Percentiles rank a stretch among this genome's conserved stretches.
Evolutionary conservation across 176 grass and related monocot genomes (phyloP).

Genomic region (Guadua angustifolia): DNA sequence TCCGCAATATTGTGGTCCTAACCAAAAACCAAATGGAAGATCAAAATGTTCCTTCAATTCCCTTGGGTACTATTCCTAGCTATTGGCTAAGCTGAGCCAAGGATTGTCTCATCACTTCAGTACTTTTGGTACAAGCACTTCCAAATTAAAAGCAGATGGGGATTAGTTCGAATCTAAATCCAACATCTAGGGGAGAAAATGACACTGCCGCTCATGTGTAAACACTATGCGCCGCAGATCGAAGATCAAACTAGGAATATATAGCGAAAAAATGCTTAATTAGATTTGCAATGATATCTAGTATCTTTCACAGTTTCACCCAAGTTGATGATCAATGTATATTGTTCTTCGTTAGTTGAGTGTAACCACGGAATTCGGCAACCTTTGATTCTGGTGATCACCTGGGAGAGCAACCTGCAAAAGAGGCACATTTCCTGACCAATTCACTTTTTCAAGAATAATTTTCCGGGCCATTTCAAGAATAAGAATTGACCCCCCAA

Average conservation of each 20-base stretch:
- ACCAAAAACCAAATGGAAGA: conserved; percentile 11
- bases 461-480: background rate
- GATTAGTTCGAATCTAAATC: conserved; percentile 48
- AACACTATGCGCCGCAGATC: background rate
- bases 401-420: conserved; percentile 8
- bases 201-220: background rate
- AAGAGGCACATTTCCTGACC: background rate
- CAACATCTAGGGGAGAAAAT: conserved; percentile 27
- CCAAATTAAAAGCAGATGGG: conserved; percentile 10
- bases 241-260: conserved; percentile 29
- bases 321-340: conserved; percentile 18
- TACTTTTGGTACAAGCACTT: background rate
- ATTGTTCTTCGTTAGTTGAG: background rate
- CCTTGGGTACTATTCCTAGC: background rate
- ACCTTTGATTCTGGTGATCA: conserved; percentile 4
- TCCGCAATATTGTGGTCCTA: conserved; percentile 30
- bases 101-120: conserved; percentile 28
- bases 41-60: background rate
- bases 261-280: background rate
- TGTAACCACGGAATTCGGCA: background rate
- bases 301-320: background rate
- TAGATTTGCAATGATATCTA: background rate
- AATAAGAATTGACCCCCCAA: too few relatives aligned
- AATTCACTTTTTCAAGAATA: background rate
- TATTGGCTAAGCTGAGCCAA: background rate